Evolutionary conservation across 176 grass and related monocot genomes (phyloP).

Genomic region (Miscanthus lutarioriparius): DNA sequence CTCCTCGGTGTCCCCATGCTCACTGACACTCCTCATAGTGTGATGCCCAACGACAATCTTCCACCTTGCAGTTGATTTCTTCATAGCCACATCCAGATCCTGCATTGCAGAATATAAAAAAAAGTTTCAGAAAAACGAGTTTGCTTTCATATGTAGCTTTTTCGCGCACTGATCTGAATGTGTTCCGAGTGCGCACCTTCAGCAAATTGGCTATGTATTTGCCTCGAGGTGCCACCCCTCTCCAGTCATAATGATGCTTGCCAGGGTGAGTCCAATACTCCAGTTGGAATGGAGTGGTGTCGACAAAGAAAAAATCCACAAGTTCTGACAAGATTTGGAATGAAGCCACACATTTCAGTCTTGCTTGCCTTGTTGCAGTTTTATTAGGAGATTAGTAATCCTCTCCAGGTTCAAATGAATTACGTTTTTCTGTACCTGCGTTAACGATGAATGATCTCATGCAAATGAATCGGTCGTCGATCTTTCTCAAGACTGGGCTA

Average conservation of each 20-base stretch:
- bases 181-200: constrained; percentile 40
- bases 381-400: background rate
- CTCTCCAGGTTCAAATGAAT: background rate
- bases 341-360: background rate
- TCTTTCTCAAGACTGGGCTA: constrained; percentile 46
- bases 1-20: constrained; percentile 88
- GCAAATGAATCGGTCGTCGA: constrained; percentile 83
- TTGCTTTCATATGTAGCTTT: background rate
- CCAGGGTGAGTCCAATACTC: constrained; percentile 62
- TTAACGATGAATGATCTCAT: constrained; percentile 79
- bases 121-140: constrained; percentile 7
- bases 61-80: constrained; percentile 49
- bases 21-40: constrained; percentile 85
- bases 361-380: background rate
- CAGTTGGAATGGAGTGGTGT: constrained; percentile 56
- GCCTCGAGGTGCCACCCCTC: constrained; percentile 53
- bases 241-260: constrained; percentile 60
- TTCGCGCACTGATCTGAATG: background rate
- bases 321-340: constrained; percentile 41
- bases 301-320: constrained; percentile 70
- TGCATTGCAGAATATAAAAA: background rate
- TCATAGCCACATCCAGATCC: no score
- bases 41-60: constrained; percentile 94
- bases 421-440: constrained; percentile 41
- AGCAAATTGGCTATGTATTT: constrained; percentile 57